A percentile compares a stretch with the other conserved stretches of the same genome.
phyloP scores from a whole-genome alignment of 495 filamentous ascomycete genomes.

The Tuber umbilicatum region DNA sequence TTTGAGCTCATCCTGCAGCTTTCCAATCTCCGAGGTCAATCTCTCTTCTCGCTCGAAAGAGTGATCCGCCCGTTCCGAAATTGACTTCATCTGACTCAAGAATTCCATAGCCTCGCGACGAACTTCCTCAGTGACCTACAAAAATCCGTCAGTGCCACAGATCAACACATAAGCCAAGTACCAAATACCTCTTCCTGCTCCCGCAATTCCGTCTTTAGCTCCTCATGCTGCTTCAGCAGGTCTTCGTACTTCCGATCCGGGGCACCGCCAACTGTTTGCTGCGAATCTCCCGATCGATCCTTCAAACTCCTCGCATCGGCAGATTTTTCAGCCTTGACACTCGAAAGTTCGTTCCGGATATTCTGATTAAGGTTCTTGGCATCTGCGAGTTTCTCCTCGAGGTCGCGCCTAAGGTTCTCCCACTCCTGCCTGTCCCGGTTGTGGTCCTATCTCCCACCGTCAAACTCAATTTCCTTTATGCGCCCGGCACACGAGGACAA shows the following conservation, averaged over 20 bases:
- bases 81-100: constrained; percentile 76
- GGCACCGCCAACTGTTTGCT: constrained; percentile 28
- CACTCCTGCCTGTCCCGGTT: constrained; percentile 62
- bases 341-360: constrained; percentile 69
- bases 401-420: constrained; percentile 61
- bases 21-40: constrained; percentile 62
- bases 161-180: not conserved
- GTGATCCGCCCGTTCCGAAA: constrained; percentile 71
- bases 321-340: constrained; percentile 60
- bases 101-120: constrained; percentile 76
- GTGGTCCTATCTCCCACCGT: constrained; percentile 47
- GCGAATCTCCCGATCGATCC: constrained; percentile 56
- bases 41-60: constrained; percentile 75
- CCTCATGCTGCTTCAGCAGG: constrained; percentile 56
- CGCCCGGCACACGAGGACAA: constrained; percentile 19
- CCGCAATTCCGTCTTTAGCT: constrained; percentile 60
- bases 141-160: constrained; percentile 2
- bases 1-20: constrained; percentile 71
- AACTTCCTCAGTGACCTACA: constrained; percentile 81
- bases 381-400: constrained; percentile 73
- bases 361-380: constrained; percentile 70
- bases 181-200: constrained; percentile 56
- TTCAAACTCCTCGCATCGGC: constrained; percentile 58
- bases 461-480: constrained; percentile 45
- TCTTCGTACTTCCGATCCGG: constrained; percentile 41